These are phyloP conservation scores for Quercus gilva DNA, from an alignment of 306 rosid genomes.

Conservation along the genomic window DNA sequence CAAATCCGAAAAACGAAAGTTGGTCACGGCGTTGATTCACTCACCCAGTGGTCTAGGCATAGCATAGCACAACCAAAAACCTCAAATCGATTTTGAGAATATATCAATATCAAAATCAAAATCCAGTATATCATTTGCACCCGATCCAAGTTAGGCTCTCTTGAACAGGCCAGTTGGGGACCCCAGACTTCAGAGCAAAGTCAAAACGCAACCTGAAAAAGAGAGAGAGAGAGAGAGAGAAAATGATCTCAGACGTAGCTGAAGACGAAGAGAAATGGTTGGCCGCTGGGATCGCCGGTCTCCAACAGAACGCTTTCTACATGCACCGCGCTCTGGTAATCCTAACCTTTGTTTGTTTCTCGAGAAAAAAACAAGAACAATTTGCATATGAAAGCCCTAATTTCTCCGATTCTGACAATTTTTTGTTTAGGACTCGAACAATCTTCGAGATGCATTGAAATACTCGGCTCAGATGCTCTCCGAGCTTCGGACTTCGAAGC, in stretches of 20 bases:
- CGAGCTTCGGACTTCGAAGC: constrained; percentile 95
- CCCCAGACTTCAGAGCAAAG: constrained; percentile 13
- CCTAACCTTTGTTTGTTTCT: constrained; percentile 11
- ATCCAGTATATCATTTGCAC: background rate
- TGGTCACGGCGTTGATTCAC: too few relatives aligned
- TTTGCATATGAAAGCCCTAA: background rate
- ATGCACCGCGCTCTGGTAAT: constrained; percentile 98
- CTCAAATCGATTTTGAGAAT: too few relatives aligned
- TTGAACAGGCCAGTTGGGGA: constrained; percentile 24
- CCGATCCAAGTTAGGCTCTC: background rate
- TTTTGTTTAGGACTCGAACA: constrained; percentile 71
- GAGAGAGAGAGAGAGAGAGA: constrained; percentile 8
- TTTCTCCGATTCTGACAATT: constrained; percentile 2
- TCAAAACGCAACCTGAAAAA: constrained; percentile 16
- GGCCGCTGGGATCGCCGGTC: constrained; percentile 96
- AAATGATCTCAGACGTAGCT: constrained; percentile 73
- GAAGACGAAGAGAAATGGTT: constrained; percentile 95
- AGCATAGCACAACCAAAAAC: too few relatives aligned
- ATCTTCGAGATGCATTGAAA: constrained; percentile 91
- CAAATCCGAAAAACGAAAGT: too few relatives aligned
- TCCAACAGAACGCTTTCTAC: constrained; percentile 92
- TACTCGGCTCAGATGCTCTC: constrained; percentile 99
- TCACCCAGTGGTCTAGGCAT: too few relatives aligned
- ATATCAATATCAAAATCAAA: too few relatives aligned
- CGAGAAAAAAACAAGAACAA: background rate